Conservation (phyloP, 2,329 filamentous ascomycete species). For the Colletotrichum brevisporum region DNA sequence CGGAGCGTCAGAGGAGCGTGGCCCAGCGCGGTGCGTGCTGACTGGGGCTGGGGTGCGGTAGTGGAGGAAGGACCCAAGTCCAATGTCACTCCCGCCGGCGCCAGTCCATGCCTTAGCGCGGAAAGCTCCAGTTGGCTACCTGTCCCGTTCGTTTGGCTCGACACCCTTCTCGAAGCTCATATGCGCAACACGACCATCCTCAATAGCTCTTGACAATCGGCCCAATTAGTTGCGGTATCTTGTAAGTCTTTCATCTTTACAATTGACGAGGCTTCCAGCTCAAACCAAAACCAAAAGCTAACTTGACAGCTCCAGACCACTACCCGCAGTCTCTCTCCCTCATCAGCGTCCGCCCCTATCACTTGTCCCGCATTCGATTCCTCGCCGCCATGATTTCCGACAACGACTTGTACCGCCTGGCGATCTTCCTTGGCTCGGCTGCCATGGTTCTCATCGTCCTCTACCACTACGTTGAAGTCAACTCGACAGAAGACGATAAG, state of each 20-base stretch:
- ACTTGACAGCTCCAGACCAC: conserved; percentile 5
- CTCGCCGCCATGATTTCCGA: conserved; percentile 89
- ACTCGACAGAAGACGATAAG: conserved; percentile 67
- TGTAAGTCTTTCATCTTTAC: not conserved
- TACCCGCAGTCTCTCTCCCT: conserved; percentile 37
- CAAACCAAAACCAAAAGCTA: not conserved
- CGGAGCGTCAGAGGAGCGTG: conserved; percentile 29
- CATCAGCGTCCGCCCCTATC: conserved; percentile 40
- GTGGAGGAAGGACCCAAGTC: conserved; percentile 25
- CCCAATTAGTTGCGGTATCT: not conserved
- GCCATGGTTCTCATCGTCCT: conserved; percentile 94
- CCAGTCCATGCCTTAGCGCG: conserved; percentile 27
- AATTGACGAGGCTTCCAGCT: not conserved
- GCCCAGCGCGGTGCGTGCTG: not conserved
- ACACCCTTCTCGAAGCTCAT: conserved; percentile 18
- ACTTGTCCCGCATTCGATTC: conserved; percentile 17
- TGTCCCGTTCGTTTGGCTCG: conserved; percentile 39
- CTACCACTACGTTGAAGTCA: conserved; percentile 97
- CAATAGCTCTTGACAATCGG: not conserved
- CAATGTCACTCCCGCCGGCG: conserved; percentile 24
- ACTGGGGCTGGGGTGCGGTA: conserved; percentile 25
- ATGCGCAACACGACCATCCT: conserved; percentile 12
- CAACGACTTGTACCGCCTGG: conserved; percentile 88
- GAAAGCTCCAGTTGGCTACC: conserved; percentile 37
- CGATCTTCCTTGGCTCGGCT: conserved; percentile 90